Base-by-base conservation (phyloP, 192 early-diverging fungal genomes). In the Coemansia sp. region DNA sequence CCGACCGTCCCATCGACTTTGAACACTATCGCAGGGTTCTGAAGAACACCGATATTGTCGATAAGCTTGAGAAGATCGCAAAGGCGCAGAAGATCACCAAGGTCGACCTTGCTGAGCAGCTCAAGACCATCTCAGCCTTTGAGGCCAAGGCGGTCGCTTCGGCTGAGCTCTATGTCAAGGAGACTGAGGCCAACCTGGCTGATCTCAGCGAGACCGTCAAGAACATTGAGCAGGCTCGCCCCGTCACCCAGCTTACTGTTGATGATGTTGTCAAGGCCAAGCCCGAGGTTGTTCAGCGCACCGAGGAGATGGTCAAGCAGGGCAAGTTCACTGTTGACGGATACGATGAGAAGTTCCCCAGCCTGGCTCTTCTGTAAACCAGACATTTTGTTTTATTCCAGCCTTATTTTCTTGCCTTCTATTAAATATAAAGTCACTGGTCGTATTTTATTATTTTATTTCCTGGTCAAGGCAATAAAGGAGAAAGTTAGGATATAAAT, bases 321-420 rank as follows among this genome's bases (percentile, higher is more conserved):
- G 91, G 93, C 73, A 87, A 95, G 72, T 99, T 91, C 91, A 87
- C 79, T 38, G 89, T 96, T 56, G 93, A 94, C 52, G 95, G 93
- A 59, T 99, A 99, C 88, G 93, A 96, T 85, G 94, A 96, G 82
- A 93, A 89, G 87, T 97, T 93, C 76, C 89, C 91, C 56, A 88
- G 86, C 66, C 84, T 89, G 60, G 80, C 85, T 40, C 83, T 89
- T 70, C 83, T 90, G 71, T 91, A 89, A 88, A 33, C 61, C 55
- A 33, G 20, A 56, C 20, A 56, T 7, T 25, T 25, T 25, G 20
- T 7, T 59, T 40, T 17, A 8, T 29, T 32, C 48, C 66, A 61
- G 32, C 31, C 17, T 22, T 34, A 60, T 34, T 55, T 55, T 42
- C 32, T 57, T 20, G 6, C 51, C 45, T 59, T 20, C 14, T 16